A percentile compares a stretch with the other conserved stretches of the same genome.
Conservation (phyloP, 306 rosid species). For the Prinsepia uniflora region DNA sequence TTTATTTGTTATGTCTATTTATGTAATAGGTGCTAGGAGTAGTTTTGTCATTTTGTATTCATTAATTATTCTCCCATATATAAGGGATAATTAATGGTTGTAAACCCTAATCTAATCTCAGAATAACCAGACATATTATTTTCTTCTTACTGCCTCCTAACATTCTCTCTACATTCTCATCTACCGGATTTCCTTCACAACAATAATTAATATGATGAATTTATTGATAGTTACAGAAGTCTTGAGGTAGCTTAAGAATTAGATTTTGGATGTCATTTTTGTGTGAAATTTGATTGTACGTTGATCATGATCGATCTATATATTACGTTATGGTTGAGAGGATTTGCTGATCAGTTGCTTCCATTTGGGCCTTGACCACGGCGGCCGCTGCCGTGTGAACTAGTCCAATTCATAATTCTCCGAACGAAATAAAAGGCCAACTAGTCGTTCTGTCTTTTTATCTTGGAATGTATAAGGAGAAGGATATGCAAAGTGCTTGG, state of each 20-base stretch:
- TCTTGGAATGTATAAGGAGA: background rate
- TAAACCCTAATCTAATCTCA: too few relatives aligned
- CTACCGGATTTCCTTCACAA: too few relatives aligned
- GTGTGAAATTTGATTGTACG: background rate
- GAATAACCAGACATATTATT: too few relatives aligned
- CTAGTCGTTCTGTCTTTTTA: too few relatives aligned
- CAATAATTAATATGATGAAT: background rate
- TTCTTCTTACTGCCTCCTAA: too few relatives aligned
- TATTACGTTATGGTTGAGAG: conserved; percentile 10
- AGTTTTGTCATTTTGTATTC: too few relatives aligned
- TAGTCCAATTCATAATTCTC: background rate
- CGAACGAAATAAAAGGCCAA: background rate
- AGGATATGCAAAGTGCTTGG: too few relatives aligned
- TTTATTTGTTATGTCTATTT: too few relatives aligned
- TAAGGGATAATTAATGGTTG: too few relatives aligned
- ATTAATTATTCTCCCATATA: too few relatives aligned
- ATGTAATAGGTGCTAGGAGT: too few relatives aligned
- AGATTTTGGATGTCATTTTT: background rate
- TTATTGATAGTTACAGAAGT: conserved; percentile 15
- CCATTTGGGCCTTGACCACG: conserved; percentile 8
- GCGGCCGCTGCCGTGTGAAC: conserved; percentile 6
- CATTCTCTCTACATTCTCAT: too few relatives aligned
- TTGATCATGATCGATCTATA: background rate
- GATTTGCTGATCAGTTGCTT: conserved; percentile 5
- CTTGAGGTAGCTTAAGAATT: conserved; percentile 12